Evolutionary conservation across 768 basidiomycete genomes (phyloP).

Genomic region (Paxillus involutus): DNA sequence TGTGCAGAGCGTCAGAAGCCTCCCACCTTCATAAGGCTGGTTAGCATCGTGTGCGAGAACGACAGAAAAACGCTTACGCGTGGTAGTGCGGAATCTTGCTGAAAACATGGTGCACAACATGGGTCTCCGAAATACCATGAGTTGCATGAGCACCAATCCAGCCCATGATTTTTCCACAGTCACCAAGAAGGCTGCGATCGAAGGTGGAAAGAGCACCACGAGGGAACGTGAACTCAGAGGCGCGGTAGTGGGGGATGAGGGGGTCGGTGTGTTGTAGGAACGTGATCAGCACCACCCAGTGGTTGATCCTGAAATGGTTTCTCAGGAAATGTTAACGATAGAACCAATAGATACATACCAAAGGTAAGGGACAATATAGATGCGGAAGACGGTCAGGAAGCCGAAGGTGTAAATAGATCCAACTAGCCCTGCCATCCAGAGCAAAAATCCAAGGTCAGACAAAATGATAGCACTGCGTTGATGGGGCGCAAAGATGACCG

Average conservation of each 20-base stretch:
- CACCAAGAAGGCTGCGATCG: conserved; percentile 79
- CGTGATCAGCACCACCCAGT: conserved; percentile 95
- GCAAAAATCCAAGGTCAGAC: conserved; percentile 78
- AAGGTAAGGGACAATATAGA: conserved; percentile 88
- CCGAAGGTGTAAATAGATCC: conserved; percentile 60
- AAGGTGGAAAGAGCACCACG: conserved; percentile 92
- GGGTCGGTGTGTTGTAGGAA: conserved; percentile 99
- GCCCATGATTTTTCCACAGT: conserved; percentile 74
- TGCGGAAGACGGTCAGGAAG: conserved; percentile 68
- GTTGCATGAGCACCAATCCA: conserved; percentile 86
- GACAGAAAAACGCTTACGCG: conserved; percentile 43
- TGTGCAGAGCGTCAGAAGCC: conserved; percentile 81
- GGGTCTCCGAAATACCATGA: conserved; percentile 93
- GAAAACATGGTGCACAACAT: conserved; percentile 87
- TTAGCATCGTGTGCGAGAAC: not conserved
- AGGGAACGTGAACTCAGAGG: conserved; percentile 85
- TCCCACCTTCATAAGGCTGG: conserved; percentile 63
- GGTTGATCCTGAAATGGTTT: conserved; percentile 60
- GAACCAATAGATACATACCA: conserved; percentile 42
- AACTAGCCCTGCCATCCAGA: conserved; percentile 66
- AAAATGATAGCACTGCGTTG: conserved; percentile 75
- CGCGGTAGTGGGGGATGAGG: conserved; percentile 89
- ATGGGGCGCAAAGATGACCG: conserved; percentile 82
- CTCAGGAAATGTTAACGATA: not conserved
- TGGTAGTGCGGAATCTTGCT: conserved; percentile 97